These are phyloP conservation scores for Xylariomycetidae sp. DNA, from an alignment of 2,329 filamentous ascomycete species.

Conservation along the genomic window DNA sequence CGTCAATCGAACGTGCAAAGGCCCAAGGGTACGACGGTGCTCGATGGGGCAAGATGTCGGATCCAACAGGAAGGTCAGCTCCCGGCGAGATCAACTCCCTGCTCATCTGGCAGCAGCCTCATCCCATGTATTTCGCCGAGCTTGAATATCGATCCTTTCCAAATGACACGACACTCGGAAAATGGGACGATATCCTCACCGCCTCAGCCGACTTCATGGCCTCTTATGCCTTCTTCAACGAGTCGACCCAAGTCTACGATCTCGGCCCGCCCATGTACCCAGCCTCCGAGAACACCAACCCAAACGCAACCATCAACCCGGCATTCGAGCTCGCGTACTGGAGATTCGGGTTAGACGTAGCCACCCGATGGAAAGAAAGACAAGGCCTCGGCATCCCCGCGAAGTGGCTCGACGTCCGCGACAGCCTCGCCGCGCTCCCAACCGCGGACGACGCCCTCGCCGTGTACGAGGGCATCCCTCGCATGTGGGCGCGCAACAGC, in stretches of 20 bases:
- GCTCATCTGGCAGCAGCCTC: slow-evolving; percentile 58
- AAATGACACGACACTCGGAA: slow-evolving; percentile 34
- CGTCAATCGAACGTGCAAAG: slow-evolving; percentile 30
- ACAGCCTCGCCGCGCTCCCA: slow-evolving; percentile 48
- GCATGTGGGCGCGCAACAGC: slow-evolving; percentile 34
- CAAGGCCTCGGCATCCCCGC: slow-evolving; percentile 36
- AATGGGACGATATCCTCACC: slow-evolving; percentile 48
- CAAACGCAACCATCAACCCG: slow-evolving; percentile 50
- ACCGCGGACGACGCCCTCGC: slow-evolving; percentile 44
- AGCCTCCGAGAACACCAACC: slow-evolving; percentile 50
- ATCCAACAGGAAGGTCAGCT: slow-evolving; percentile 47
- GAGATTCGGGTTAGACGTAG: slow-evolving; percentile 52
- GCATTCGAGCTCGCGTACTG: slow-evolving; percentile 57
- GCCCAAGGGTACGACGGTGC: slow-evolving; percentile 38
- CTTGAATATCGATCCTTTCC: slow-evolving; percentile 44
- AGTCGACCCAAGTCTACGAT: slow-evolving; percentile 44
- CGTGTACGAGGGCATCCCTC: slow-evolving; percentile 44
- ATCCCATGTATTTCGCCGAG: slow-evolving; percentile 55
- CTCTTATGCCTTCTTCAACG: slow-evolving; percentile 49
- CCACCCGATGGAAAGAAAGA: slow-evolving; percentile 44
- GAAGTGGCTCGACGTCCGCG: slow-evolving; percentile 41
- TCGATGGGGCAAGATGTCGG: slow-evolving; percentile 49
- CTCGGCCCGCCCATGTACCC: slow-evolving; percentile 40
- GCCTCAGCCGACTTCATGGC: slow-evolving; percentile 54
- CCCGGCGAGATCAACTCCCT: slow-evolving; percentile 57